Evolutionary conservation across 768 basidiomycete species (phyloP).

Genomic region (Suillus bovinus): DNA sequence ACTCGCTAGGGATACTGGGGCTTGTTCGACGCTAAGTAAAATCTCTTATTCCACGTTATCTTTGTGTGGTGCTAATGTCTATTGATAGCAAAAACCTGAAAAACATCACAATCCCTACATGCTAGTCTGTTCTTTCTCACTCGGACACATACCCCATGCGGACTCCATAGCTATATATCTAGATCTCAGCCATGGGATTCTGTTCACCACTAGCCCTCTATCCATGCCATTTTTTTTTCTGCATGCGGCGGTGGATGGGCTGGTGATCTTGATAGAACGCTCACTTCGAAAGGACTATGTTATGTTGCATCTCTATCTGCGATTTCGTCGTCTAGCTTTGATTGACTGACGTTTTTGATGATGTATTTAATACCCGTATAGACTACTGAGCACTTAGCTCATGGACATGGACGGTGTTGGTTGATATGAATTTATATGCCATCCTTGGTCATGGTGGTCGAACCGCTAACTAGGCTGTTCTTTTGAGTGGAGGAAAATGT

Average conservation of each 20-base stretch:
- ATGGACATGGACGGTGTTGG: not conserved
- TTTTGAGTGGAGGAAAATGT: too few relatives aligned
- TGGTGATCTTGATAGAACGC: not conserved
- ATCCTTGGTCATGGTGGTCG: not conserved
- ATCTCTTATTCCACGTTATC: conserved; percentile 7
- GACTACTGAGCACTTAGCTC: not conserved
- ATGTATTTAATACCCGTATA: not conserved
- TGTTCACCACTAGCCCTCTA: not conserved
- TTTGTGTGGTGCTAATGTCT: conserved; percentile 17
- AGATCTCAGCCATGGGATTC: not conserved
- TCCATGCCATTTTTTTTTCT: not conserved
- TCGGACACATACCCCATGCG: not conserved
- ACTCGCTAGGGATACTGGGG: conserved; percentile 57
- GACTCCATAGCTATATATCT: not conserved
- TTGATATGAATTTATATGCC: not conserved
- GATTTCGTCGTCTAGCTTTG: not conserved
- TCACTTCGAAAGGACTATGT: not conserved
- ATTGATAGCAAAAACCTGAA: conserved; percentile 67
- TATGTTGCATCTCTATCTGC: conserved; percentile 4
- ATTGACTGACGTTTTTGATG: not conserved
- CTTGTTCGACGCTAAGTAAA: conserved; percentile 59
- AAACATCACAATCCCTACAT: conserved; percentile 65
- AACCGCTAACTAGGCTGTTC: too few relatives aligned
- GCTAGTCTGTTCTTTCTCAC: conserved; percentile 25
- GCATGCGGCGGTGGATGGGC: not conserved